Evolutionary conservation across 1,139 yeast species (phyloP), one percentile per base, ranked within the genome.

Genomic region (Nadsonia starkeyi-henricii): DNA sequence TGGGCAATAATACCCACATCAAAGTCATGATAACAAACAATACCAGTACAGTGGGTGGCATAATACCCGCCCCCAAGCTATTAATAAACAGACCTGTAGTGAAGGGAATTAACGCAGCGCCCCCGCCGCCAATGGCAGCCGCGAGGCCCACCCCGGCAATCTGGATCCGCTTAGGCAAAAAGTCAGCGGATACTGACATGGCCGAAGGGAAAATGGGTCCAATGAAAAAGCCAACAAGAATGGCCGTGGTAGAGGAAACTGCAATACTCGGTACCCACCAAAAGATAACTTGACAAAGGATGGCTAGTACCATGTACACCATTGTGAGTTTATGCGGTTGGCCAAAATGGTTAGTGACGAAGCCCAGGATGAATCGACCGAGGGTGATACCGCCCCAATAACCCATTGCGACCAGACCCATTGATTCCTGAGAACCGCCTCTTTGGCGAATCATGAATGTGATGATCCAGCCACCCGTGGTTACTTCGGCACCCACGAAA

Each of bases 181-280:
- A 67, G 47, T 78, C 77, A 47, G 83, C 64, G 3, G 86, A 71
- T 5, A 83, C 73, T 13, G 83, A 76, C 48, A 83, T 77, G 0
- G 84, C 77, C 9, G 91, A 80, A 0, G 94, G 91, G 64, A 81
- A 85, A 4, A 84, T 68, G 1, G 96, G 95, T 0, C 95, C 96
- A 30, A 82, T 78, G 53, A 76, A 76, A 33, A 78, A 67, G 0
- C 95, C 95, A 43, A 79, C 69, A 12, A 74, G 43, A 46, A 80
- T 77, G 0, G 79, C 77, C 41, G 55, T 55, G 7, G 63, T 50
- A 2, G 66, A 65, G 1, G 63, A 57, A 9, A 53, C 57, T 3
- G 54, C 50, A 23, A 62, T 52, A 37, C 50, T 51, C 8, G 62
- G 60, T 5, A 61, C 57, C 7, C 57, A 52, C 67, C 67, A 62